These are phyloP conservation scores for Aureobasidium musti DNA, from an alignment of 2,329 filamentous ascomycete species.

Conservation along the genomic window DNA sequence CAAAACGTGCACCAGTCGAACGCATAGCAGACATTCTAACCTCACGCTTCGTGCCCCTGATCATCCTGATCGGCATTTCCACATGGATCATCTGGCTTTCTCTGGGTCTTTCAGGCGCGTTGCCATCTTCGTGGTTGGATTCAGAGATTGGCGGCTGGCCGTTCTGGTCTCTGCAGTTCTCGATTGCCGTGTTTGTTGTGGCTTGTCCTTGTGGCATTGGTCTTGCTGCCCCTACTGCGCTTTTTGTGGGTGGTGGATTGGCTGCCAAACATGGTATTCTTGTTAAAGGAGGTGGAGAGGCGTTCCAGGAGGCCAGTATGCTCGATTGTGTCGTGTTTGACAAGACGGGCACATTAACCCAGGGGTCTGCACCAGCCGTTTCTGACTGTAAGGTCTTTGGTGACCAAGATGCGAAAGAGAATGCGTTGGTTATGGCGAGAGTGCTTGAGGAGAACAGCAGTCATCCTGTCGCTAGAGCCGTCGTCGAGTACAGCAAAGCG, in stretches of 20 bases:
- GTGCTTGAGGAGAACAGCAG: slow-evolving; percentile 69
- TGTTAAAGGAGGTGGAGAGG: slow-evolving; percentile 80
- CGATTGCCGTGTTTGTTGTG: slow-evolving; percentile 83
- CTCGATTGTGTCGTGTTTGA: slow-evolving; percentile 82
- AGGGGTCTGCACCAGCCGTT: slow-evolving; percentile 63
- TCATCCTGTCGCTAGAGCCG: slow-evolving; percentile 72
- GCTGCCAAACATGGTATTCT: slow-evolving; percentile 79
- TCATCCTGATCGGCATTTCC: slow-evolving; percentile 67
- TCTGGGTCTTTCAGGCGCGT: slow-evolving; percentile 60
- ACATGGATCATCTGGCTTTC: slow-evolving; percentile 73
- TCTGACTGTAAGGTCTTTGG: slow-evolving; percentile 11
- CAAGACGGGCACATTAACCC: slow-evolving; percentile 82
- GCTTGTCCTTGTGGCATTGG: slow-evolving; percentile 83
- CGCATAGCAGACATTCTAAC: slow-evolving; percentile 72
- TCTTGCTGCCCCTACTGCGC: slow-evolving; percentile 78
- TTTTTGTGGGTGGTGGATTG: slow-evolving; percentile 79
- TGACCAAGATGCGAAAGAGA: slow-evolving; percentile 37
- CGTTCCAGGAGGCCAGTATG: slow-evolving; percentile 79
- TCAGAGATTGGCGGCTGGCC: slow-evolving; percentile 63
- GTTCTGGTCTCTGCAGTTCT: slow-evolving; percentile 76
- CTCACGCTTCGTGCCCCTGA: slow-evolving; percentile 73
- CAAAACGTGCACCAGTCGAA: slow-evolving; percentile 73
- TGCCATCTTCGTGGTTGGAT: slow-evolving; percentile 61
- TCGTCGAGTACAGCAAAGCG: slow-evolving; percentile 57
- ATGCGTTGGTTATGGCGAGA: slow-evolving; percentile 58